Conservation (phyloP, 2,329 filamentous ascomycete species). For the Apiospora kogelbergensis region DNA sequence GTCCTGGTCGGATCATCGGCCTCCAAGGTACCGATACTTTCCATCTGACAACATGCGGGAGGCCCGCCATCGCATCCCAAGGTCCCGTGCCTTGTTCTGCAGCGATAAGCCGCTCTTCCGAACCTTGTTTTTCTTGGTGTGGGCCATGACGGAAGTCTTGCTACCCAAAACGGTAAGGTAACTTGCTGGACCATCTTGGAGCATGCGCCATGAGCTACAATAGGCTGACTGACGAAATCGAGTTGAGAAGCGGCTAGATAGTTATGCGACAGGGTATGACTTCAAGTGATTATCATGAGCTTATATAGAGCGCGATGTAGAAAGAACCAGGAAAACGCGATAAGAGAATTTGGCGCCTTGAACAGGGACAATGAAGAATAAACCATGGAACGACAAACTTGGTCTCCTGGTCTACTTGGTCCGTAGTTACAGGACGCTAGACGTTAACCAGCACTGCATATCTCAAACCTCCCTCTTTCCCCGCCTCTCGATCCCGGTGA, state of each 20-base stretch:
- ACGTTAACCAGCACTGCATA: too few relatives aligned
- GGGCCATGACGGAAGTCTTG: background rate
- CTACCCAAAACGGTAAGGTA: background rate
- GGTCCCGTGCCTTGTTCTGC: background rate
- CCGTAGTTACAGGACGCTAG: background rate
- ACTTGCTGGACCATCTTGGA: background rate
- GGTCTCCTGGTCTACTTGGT: background rate
- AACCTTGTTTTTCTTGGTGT: background rate
- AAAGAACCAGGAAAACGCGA: too few relatives aligned
- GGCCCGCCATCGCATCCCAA: background rate
- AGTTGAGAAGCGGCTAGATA: background rate
- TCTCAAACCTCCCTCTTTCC: too few relatives aligned
- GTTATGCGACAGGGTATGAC: background rate
- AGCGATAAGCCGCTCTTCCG: background rate
- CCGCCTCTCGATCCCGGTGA: too few relatives aligned
- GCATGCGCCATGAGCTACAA: background rate
- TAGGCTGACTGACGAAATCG: background rate
- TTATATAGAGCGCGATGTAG: too few relatives aligned
- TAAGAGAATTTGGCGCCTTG: too few relatives aligned
- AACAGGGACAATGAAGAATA: too few relatives aligned
- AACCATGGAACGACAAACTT: too few relatives aligned
- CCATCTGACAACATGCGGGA: background rate
- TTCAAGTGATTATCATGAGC: too few relatives aligned
- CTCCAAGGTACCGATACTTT: too few relatives aligned
- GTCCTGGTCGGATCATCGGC: too few relatives aligned